Base-by-base conservation (phyloP, 371 early-diverging fungal genomes). In the Capillidium rhysosporum region DNA sequence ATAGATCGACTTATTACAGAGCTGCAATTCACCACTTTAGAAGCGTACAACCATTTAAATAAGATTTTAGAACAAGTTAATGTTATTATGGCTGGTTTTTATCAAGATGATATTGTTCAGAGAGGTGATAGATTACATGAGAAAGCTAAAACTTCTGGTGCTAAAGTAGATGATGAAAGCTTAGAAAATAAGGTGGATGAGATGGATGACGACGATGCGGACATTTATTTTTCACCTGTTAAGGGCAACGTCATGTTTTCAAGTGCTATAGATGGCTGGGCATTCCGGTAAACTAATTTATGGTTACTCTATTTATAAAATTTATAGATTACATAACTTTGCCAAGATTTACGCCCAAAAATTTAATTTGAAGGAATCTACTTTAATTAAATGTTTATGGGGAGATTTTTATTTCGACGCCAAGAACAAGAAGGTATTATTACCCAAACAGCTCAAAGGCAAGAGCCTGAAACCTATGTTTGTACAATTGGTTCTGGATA, bases 231-330 rank as follows among this genome's bases (percentile, higher is more conserved):
- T 66, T 76, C 89, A 29, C 98, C 98, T 2, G 84, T 85, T 29
- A 71, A 69, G 46, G 95, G 97, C 28, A 98, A 96, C 61, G 98
- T 98, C 49, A 75, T 97, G 26, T 98, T 98, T 65, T 69, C 89
- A 0, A 84, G 84, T 49, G 96, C 97, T 1, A 79, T 86, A 18
- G 96, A 98, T 63, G 98, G 98, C 0, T 98, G 98, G 98, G 98
- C 95, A 2, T 98, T 96, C 65, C 66, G 85, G 79, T 79, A 70
- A 59, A 39, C 43, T 34, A 1, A 1, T 30, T 29, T 45, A 40
- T 28, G n/a, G 34, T n/a, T n/a, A 28, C 20, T 52, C 38, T 46
- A 16, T 25, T 23, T 30, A 34, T 20, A 39, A 45, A 39, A 18
- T n/a, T n/a, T n/a, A n/a, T 59, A 79, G 92, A 41, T 67, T 86